Conservation (phyloP, 169 alveolate species). For the Eimeria sp. region DNA sequence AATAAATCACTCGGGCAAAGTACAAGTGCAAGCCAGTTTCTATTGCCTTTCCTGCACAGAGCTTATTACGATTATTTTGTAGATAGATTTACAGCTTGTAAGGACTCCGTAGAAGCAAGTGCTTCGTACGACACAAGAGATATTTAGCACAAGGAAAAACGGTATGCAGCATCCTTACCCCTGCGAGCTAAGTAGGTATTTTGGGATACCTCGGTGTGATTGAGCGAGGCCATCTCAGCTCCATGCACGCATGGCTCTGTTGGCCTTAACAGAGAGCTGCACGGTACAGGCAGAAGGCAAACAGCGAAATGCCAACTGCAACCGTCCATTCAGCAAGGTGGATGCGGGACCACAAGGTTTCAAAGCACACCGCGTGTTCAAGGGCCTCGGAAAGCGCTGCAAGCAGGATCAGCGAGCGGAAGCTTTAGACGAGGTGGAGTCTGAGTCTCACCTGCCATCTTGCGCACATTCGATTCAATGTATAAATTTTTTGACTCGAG, state of each 20-base stretch:
- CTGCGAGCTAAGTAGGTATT: background rate
- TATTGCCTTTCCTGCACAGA: no score
- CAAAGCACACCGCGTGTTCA: constrained; percentile 8
- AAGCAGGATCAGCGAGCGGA: background rate
- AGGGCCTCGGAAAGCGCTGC: constrained; percentile 26
- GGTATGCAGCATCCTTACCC: no score
- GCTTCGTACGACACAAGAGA: no score
- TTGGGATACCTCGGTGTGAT: background rate
- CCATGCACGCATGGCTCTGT: background rate
- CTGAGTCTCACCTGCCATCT: constrained; percentile 14
- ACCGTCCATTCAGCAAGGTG: background rate
- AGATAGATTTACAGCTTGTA: no score
- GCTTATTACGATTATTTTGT: no score
- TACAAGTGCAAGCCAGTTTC: background rate
- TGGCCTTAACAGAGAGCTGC: constrained; percentile 1
- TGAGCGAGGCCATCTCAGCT: background rate
- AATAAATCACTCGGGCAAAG: background rate
- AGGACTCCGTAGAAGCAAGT: no score
- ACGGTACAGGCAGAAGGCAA: background rate
- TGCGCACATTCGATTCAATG: background rate
- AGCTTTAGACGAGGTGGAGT: background rate
- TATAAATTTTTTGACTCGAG: constrained; percentile 24
- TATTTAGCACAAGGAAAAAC: no score
- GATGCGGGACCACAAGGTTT: constrained; percentile 37
- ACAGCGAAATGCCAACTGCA: constrained; percentile 1